A percentile compares a stretch with the other conserved stretches of the same genome.
phyloP scores from a whole-genome alignment of 176 grass and related monocot genomes.

The Aegilops sharonensis region DNA sequence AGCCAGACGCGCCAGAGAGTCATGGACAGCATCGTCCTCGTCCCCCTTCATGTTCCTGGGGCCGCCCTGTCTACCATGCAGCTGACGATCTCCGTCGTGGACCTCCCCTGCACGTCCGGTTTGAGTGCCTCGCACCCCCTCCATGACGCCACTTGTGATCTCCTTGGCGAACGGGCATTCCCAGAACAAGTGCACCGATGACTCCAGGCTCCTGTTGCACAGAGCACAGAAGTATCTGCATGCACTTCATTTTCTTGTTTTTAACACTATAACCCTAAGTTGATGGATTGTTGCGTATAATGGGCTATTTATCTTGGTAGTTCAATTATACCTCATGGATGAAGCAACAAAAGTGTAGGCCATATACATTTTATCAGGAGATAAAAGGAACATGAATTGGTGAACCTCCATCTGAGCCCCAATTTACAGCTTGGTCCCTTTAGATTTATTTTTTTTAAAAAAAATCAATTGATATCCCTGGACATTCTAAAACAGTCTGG shows the following conservation, averaged over 20 bases:
- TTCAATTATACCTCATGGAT: not conserved
- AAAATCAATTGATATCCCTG: not conserved
- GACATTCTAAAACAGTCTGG: not conserved
- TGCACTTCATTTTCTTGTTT: not conserved
- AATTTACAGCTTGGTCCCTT: not conserved
- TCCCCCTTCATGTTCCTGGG: no score
- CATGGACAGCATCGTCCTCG: no score
- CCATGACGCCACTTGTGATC: no score
- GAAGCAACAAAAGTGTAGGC: not conserved
- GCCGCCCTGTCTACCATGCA: no score
- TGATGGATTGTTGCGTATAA: slow-evolving; percentile 1
- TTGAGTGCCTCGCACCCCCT: no score
- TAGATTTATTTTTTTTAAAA: not conserved
- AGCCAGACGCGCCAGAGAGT: no score
- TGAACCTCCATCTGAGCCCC: not conserved
- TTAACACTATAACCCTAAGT: not conserved
- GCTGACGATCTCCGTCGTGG: no score
- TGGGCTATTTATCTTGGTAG: not conserved
- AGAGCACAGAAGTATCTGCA: not conserved
- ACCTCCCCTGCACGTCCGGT: no score
- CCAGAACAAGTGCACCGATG: no score
- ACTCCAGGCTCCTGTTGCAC: no score
- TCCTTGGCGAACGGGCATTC: no score
- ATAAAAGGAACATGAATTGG: not conserved
- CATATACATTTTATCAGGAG: not conserved